phyloP scores from a whole-genome alignment of 306 rosid genomes.

The Dicorynia guianensis region DNA sequence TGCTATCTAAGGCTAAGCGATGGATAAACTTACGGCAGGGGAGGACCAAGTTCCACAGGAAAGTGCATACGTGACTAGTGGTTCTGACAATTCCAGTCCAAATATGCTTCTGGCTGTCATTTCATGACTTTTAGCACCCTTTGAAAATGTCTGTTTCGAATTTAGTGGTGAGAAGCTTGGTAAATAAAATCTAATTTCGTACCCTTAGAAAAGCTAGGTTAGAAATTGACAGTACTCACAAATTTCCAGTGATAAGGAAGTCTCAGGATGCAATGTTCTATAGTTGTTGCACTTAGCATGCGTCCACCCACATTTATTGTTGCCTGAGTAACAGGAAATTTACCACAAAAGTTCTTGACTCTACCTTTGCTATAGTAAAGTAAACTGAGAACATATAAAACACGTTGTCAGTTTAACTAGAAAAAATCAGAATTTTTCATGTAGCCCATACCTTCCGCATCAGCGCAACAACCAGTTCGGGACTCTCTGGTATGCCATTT shows the following conservation, averaged over 20 bases:
- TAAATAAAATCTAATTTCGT: slow-evolving; percentile 31
- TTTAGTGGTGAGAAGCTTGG: slow-evolving; percentile 32
- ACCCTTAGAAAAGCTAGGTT: slow-evolving; percentile 29
- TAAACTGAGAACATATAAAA: slow-evolving; percentile 28
- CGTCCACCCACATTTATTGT: slow-evolving; percentile 84
- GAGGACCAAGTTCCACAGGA: slow-evolving; percentile 99
- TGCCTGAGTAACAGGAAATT: slow-evolving; percentile 62
- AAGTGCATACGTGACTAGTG: slow-evolving; percentile 91
- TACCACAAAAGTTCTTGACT: slow-evolving; percentile 33
- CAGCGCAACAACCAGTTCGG: slow-evolving; percentile 72
- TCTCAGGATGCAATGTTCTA: slow-evolving; percentile 92
- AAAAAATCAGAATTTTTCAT: not conserved
- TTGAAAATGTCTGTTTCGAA: slow-evolving; percentile 63
- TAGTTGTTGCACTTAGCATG: slow-evolving; percentile 77
- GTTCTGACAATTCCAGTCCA: slow-evolving; percentile 91
- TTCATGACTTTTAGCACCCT: slow-evolving; percentile 70
- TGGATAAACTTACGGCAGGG: slow-evolving; percentile 81
- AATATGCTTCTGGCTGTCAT: slow-evolving; percentile 73
- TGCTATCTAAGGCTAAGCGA: not conserved
- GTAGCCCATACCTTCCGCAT: slow-evolving; percentile 71
- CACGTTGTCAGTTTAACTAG: not conserved
- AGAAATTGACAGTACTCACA: slow-evolving; percentile 67
- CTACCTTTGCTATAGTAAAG: slow-evolving; percentile 8
- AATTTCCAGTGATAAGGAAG: slow-evolving; percentile 89
- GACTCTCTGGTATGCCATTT: slow-evolving; percentile 82